A percentile compares a stretch with the other conserved stretches of the same genome.
Conservation (phyloP, 768 basidiomycete species). For the Boletus eberwhitei region DNA sequence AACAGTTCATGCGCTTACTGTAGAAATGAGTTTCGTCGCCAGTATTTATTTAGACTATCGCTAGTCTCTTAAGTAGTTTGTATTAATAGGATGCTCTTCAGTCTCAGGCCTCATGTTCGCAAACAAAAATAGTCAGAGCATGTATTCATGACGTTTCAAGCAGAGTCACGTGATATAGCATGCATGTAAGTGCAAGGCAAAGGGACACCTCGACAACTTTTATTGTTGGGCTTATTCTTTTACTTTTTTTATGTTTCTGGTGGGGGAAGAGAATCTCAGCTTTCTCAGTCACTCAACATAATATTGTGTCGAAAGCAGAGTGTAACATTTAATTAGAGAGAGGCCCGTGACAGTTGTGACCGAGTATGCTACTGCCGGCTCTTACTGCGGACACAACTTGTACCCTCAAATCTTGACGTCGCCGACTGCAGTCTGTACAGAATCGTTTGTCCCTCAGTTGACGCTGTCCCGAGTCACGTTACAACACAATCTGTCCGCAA, state of each 20-base stretch:
- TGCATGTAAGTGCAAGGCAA: too few relatives aligned
- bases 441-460: neutral
- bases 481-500: slow-evolving; percentile 8
- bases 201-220: too few relatives aligned
- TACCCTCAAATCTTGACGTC: neutral
- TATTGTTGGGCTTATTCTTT: too few relatives aligned
- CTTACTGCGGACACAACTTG: neutral
- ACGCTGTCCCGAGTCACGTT: too few relatives aligned
- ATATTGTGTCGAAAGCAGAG: too few relatives aligned
- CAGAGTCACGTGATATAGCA: too few relatives aligned
- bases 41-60: neutral
- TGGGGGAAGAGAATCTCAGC: neutral
- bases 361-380: neutral
- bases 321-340: neutral
- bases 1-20: slow-evolving; percentile 26
- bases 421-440: neutral
- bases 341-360: neutral
- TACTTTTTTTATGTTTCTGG: neutral
- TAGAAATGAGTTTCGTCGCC: slow-evolving; percentile 7
- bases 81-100: too few relatives aligned
- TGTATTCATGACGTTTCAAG: too few relatives aligned
- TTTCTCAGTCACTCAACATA: neutral
- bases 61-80: too few relatives aligned
- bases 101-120: too few relatives aligned
- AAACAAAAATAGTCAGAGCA: too few relatives aligned